Evolutionary conservation across 2,329 filamentous ascomycete genomes (phyloP).

Genomic region (Scopulariopsis brevicaulis): DNA sequence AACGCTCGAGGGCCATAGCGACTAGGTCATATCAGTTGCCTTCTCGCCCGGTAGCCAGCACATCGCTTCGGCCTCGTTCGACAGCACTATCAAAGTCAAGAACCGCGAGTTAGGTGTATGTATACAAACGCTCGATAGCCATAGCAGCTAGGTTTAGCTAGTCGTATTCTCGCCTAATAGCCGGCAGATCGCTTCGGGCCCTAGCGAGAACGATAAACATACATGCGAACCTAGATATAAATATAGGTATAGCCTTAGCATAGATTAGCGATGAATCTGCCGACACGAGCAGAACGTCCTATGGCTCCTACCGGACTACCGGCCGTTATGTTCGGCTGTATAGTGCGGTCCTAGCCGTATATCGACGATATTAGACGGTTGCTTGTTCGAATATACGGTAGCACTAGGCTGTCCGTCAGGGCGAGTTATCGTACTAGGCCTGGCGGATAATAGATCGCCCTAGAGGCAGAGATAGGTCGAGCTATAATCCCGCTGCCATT

Average conservation of each 20-base stretch:
- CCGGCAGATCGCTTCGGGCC: no score
- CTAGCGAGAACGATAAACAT: not conserved
- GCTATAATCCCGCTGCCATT: not conserved
- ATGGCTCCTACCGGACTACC: not conserved
- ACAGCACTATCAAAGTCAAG: no score
- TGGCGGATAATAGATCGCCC: not conserved
- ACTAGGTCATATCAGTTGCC: constrained; percentile 4
- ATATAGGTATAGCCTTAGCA: not conserved
- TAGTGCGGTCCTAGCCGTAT: not conserved
- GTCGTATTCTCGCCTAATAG: no score
- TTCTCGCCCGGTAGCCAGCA: constrained; percentile 6
- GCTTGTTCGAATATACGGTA: not conserved
- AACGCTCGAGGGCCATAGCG: constrained; percentile 8
- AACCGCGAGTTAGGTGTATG: no score
- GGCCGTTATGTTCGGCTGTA: not conserved
- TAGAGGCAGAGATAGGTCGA: not conserved
- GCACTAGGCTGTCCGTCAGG: not conserved
- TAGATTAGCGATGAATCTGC: not conserved
- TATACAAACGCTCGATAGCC: no score
- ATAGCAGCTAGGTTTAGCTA: no score
- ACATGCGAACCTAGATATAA: not conserved
- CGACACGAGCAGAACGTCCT: no score
- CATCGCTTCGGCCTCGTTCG: constrained; percentile 4
- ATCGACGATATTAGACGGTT: not conserved
- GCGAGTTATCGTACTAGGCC: not conserved